Evolutionary conservation across 163 green algal species (phyloP).

Genomic region (Scenedesmus sp.): DNA sequence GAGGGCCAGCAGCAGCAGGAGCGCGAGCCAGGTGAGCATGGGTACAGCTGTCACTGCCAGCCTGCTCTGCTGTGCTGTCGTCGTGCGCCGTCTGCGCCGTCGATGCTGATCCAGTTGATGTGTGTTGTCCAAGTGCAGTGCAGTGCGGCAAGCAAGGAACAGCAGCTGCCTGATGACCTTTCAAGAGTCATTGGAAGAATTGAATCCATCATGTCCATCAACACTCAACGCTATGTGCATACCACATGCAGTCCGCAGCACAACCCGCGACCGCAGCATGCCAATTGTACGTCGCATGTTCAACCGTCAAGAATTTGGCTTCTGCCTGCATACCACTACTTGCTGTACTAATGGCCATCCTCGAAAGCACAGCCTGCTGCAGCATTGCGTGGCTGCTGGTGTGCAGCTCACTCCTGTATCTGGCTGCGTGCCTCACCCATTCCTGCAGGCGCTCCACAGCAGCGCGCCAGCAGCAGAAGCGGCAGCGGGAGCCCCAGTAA

Average conservation of each 20-base stretch:
- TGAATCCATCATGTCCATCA: not conserved
- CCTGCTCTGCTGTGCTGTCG: too few relatives aligned
- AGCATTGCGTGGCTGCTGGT: not conserved
- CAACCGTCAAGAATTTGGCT: too few relatives aligned
- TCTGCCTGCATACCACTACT: not conserved
- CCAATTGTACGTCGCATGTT: too few relatives aligned
- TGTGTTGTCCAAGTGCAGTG: not conserved
- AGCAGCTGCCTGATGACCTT: not conserved
- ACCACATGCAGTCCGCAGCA: not conserved
- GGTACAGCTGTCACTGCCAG: not conserved
- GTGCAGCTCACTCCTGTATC: not conserved
- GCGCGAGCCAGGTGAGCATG: not conserved
- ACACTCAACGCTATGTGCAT: not conserved
- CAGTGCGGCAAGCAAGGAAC: not conserved
- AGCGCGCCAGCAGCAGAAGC: not conserved
- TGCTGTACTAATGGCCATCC: not conserved
- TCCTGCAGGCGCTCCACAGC: not conserved
- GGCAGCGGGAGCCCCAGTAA: not conserved
- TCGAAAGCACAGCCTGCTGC: not conserved
- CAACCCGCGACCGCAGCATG: not conserved
- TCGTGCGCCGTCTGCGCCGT: too few relatives aligned
- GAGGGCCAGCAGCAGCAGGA: not conserved
- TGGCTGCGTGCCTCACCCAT: not conserved
- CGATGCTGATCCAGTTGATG: too few relatives aligned
- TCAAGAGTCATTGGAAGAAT: too few relatives aligned